Evolutionary conservation across 116 monocot genomes (phyloP).

Genomic region (Iris pallida): DNA sequence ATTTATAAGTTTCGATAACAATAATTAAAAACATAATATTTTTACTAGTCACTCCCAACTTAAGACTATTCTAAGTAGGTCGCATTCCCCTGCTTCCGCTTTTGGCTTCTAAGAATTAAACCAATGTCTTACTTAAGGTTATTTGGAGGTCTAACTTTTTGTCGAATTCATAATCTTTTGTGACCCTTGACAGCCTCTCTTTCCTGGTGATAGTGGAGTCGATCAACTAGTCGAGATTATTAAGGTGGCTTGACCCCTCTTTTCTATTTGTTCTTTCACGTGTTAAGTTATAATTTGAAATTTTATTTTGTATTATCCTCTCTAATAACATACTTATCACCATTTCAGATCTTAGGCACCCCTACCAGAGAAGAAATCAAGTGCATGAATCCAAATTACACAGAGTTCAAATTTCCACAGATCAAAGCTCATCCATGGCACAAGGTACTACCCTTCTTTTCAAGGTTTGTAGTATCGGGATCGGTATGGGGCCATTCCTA

Average conservation of each 20-base stretch:
- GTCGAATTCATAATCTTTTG: not conserved
- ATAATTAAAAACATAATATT: no score
- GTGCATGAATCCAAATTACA: conserved; percentile 89
- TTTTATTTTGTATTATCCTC: not conserved
- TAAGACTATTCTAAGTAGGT: no score
- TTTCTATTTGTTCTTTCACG: not conserved
- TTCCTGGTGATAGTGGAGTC: conserved; percentile 82
- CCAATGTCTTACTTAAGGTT: not conserved
- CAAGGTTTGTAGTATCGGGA: no score
- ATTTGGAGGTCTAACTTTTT: not conserved
- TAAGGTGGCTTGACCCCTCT: conserved; percentile 32
- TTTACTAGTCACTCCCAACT: no score
- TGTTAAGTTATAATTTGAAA: not conserved
- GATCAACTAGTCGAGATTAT: conserved; percentile 88
- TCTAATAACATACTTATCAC: not conserved
- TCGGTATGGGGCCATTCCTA: no score
- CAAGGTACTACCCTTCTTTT: conserved; percentile 48
- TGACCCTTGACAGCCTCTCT: conserved; percentile 51
- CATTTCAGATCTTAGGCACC: conserved; percentile 58
- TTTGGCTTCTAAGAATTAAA: no score
- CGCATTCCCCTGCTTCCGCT: no score
- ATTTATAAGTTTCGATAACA: no score
- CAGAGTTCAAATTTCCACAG: conserved; percentile 79
- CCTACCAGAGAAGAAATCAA: conserved; percentile 92
- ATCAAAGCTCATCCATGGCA: conserved; percentile 92